Conservation (phyloP, 2,329 filamentous ascomycete genomes). For the Lecanicillium sp. region DNA sequence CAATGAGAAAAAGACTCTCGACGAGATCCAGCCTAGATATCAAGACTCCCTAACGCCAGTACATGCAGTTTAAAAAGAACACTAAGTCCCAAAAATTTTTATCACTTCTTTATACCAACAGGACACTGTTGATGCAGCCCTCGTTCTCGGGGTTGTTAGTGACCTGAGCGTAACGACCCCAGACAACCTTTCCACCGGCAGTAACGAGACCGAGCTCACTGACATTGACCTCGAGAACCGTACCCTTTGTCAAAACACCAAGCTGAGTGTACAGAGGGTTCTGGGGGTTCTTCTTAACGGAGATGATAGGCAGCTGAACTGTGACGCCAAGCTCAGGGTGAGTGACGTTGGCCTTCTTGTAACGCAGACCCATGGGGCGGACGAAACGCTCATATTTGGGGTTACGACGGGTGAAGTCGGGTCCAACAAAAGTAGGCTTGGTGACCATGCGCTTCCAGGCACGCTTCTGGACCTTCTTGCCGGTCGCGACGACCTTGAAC, state of each 20-base stretch:
- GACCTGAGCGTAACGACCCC: slow-evolving; percentile 77
- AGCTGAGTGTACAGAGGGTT: slow-evolving; percentile 88
- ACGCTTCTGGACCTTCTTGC: slow-evolving; percentile 90
- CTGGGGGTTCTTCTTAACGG: slow-evolving; percentile 61
- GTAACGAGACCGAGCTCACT: slow-evolving; percentile 87
- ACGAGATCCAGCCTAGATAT: slow-evolving; percentile 7
- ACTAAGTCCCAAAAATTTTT: too few relatives aligned
- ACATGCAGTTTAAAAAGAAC: slow-evolving; percentile 14
- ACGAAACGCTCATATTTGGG: slow-evolving; percentile 64
- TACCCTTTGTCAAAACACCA: slow-evolving; percentile 81
- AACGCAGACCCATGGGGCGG: slow-evolving; percentile 39
- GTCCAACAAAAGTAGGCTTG: slow-evolving; percentile 67
- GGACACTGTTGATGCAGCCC: slow-evolving; percentile 34
- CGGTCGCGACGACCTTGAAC: slow-evolving; percentile 94
- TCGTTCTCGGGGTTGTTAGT: slow-evolving; percentile 43
- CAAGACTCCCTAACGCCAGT: slow-evolving; percentile 19
- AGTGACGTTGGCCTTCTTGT: slow-evolving; percentile 47
- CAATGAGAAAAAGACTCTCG: too few relatives aligned
- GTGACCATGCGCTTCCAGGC: slow-evolving; percentile 63
- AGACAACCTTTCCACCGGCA: slow-evolving; percentile 84
- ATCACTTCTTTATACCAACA: slow-evolving; percentile 19
- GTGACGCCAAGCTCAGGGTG: slow-evolving; percentile 79
- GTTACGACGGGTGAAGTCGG: slow-evolving; percentile 80
- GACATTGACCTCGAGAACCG: slow-evolving; percentile 80
- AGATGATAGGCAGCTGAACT: slow-evolving; percentile 74